Conservation (phyloP, 345 rosid species). For the Arabidopsis thaliana region DNA sequence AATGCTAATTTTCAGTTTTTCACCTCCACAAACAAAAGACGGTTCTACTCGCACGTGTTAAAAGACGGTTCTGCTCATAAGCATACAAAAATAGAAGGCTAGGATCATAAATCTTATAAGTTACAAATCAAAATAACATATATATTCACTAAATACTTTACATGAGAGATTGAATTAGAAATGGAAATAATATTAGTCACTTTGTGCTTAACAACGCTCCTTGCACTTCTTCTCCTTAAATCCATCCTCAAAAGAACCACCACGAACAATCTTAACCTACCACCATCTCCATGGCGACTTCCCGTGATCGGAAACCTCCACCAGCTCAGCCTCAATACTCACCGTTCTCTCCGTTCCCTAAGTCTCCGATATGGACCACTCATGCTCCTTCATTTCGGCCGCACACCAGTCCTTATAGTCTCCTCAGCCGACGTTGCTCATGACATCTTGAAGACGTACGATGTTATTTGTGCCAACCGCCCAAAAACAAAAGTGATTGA, state of each 20-base stretch:
- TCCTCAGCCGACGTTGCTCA: constrained; percentile 56
- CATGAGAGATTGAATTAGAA: background rate
- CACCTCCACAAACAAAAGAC: too few species aligned
- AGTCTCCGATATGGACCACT: constrained; percentile 56
- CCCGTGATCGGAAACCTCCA: constrained; percentile 65
- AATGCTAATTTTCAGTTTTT: too few species aligned
- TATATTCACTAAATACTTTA: background rate
- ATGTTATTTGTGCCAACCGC: constrained; percentile 48
- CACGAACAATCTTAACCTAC: background rate
- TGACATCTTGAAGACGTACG: constrained; percentile 59
- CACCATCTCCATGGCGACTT: constrained; percentile 52
- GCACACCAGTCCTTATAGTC: constrained; percentile 47
- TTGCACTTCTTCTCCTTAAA: background rate
- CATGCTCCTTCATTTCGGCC: constrained; percentile 60
- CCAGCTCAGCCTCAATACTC: constrained; percentile 50
- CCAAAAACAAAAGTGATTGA: constrained; percentile 31
- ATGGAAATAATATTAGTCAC: constrained; percentile 12
- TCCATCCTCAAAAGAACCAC: background rate
- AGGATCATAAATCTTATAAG: background rate
- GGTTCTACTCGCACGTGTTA: too few species aligned
- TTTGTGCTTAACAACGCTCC: background rate
- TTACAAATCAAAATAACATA: background rate
- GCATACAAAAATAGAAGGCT: background rate
- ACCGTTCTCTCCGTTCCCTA: constrained; percentile 48
- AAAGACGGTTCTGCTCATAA: too few species aligned